Conservation (phyloP, 1,284 basidiomycete genomes). For the Ceratobasidium sp. region DNA sequence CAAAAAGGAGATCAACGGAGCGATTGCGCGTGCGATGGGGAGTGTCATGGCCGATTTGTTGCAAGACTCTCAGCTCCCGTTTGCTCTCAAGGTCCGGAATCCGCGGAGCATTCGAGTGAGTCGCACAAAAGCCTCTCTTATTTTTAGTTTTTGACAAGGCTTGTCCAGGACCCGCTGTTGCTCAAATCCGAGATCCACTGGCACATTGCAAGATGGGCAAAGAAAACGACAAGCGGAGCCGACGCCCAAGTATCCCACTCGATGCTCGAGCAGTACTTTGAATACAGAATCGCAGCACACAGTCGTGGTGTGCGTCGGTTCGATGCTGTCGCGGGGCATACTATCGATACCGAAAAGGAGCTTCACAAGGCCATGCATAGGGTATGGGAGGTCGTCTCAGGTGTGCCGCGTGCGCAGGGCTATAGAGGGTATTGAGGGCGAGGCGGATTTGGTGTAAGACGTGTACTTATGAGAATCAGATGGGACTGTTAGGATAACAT, state of each 20-base stretch:
- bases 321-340: neutral
- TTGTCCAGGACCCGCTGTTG: neutral
- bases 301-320: neutral
- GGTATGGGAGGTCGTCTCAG: neutral
- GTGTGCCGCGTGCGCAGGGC: neutral
- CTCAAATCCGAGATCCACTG: conserved; percentile 2
- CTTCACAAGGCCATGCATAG: conserved; percentile 6
- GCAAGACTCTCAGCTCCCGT: neutral
- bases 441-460: neutral
- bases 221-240: neutral
- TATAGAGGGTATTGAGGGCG: neutral
- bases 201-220: neutral
- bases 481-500: neutral
- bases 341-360: neutral
- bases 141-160: neutral
- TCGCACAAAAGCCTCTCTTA: neutral
- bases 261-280: neutral
- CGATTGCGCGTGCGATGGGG: neutral
- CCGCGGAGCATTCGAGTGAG: neutral
- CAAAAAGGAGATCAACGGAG: neutral
- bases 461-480: neutral
- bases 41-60: neutral
- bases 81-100: conserved; percentile 1
- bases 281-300: neutral
- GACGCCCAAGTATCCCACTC: neutral